phyloP scores from a whole-genome alignment of 768 basidiomycete genomes.

The Stropharia rugosoannulata region DNA sequence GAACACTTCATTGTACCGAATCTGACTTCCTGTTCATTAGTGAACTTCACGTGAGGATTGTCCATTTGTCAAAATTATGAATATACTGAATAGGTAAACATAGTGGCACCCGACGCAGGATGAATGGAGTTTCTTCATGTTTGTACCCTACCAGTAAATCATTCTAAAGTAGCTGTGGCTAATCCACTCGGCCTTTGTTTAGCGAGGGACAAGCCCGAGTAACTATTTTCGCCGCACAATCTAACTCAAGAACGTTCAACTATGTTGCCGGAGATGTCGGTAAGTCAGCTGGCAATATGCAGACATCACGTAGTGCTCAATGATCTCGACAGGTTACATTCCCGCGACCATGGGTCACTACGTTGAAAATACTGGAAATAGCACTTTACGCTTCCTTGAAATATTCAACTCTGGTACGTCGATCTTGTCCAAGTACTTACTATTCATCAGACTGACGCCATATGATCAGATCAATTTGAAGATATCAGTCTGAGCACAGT shows the following conservation, averaged over 20 bases:
- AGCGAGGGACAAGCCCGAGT: conserved; percentile 51
- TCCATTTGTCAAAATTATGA: conserved; percentile 13
- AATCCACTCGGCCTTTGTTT: conserved; percentile 30
- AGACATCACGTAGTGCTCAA: conserved; percentile 9
- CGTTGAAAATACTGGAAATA: conserved; percentile 64
- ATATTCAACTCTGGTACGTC: conserved; percentile 54
- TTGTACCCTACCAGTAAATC: conserved; percentile 8
- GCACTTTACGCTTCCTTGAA: conserved; percentile 58
- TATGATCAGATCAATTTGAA: conserved; percentile 39
- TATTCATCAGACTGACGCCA: not conserved
- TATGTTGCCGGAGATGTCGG: conserved; percentile 65
- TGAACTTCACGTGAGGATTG: conserved; percentile 49
- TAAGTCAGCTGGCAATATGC: conserved; percentile 13
- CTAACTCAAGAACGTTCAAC: conserved; percentile 58
- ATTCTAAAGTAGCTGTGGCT: not conserved
- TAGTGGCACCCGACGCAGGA: conserved; percentile 74
- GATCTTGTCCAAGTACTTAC: conserved; percentile 4
- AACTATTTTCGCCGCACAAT: conserved; percentile 55
- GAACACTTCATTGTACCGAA: not conserved
- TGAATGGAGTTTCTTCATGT: conserved; percentile 67
- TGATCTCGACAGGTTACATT: conserved; percentile 41
- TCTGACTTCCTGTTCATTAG: conserved; percentile 22
- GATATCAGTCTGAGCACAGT: conserved; percentile 48
- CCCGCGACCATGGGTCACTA: conserved; percentile 67
- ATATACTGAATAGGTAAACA: not conserved